phyloP scores from a whole-genome alignment of 345 rosid species.

The Gossypium thurberi region DNA sequence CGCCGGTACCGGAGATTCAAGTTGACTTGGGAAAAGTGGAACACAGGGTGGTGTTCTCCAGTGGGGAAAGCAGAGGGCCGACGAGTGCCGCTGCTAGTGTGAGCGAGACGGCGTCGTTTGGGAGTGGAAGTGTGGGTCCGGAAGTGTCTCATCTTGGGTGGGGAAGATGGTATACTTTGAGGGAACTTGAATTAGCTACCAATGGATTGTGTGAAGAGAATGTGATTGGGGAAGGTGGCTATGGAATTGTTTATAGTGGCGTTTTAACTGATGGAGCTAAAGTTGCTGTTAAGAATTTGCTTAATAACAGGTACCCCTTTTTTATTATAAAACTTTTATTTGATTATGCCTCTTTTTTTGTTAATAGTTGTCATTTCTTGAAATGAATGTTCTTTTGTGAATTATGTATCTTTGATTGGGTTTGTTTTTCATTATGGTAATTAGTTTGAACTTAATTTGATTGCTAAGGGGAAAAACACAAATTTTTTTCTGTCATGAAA shows the following conservation, averaged over 20 bases:
- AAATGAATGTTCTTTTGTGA: not conserved
- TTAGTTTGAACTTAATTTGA: not conserved
- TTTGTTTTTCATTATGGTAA: not conserved
- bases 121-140: conserved; percentile 67
- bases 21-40: conserved; percentile 82
- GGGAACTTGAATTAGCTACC: conserved; percentile 90
- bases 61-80: conserved; percentile 81
- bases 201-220: conserved; percentile 76
- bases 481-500: not conserved
- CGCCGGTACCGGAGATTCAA: conserved; percentile 64
- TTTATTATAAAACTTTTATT: not conserved
- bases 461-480: not conserved
- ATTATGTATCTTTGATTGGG: not conserved
- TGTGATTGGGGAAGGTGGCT: conserved; percentile 98
- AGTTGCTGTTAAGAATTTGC: conserved; percentile 85
- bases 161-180: conserved; percentile 94
- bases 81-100: conserved; percentile 33
- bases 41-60: conserved; percentile 87
- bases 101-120: conserved; percentile 52
- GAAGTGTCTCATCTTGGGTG: conserved; percentile 97
- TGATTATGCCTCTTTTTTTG: not conserved
- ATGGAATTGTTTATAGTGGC: conserved; percentile 87
- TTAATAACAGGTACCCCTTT: conserved; percentile 70
- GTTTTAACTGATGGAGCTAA: conserved; percentile 67
- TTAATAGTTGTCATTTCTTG: not conserved